Evolutionary conservation across 1,284 basidiomycete species (phyloP).

Genomic region (Trichosporon sp.): DNA sequence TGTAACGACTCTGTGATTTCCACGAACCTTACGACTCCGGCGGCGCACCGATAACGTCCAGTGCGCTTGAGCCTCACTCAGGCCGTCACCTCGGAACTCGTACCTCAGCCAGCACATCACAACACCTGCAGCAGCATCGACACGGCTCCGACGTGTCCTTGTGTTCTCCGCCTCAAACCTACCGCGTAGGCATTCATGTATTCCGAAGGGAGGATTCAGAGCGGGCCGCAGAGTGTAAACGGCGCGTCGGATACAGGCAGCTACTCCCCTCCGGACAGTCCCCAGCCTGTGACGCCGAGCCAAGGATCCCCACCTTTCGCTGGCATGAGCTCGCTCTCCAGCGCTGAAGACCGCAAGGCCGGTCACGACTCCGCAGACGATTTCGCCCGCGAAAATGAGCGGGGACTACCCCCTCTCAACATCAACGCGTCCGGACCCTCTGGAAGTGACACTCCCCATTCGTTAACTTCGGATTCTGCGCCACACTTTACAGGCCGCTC

Average conservation of each 20-base stretch:
- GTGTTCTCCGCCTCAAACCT: not conserved
- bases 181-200: not conserved
- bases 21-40: not conserved
- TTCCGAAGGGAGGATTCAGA: not conserved
- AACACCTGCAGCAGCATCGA: not conserved
- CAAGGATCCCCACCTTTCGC: not conserved
- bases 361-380: not conserved
- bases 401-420: not conserved
- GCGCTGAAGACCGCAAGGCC: not conserved
- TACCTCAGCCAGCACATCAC: not conserved
- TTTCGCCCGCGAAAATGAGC: not conserved
- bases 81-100: not conserved
- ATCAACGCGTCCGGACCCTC: not conserved
- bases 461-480: not conserved
- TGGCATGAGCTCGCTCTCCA: not conserved
- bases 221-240: constrained; percentile 3
- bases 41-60: not conserved
- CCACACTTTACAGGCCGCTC: not conserved
- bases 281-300: not conserved
- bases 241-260: constrained; percentile 1
- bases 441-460: not conserved
- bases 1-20: not conserved
- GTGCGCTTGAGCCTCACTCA: not conserved
- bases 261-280: not conserved
- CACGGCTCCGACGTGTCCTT: not conserved